Percentiles rank a stretch among this genome's conserved stretches.
phyloP scores from a whole-genome alignment of 129 eudicot genomes.

The Flaveria sonorensis region DNA sequence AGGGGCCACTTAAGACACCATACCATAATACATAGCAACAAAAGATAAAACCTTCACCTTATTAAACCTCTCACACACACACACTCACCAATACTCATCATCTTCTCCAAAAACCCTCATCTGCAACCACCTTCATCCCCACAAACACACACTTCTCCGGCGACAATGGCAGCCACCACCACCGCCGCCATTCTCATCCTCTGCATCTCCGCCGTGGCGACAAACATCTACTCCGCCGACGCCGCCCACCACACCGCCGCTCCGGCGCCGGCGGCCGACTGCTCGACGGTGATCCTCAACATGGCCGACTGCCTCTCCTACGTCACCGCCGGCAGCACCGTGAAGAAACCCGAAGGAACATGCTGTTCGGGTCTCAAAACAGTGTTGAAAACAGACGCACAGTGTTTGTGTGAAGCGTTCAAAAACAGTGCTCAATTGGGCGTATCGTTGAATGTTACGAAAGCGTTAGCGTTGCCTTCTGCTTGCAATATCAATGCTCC shows the following conservation, averaged over 20 bases:
- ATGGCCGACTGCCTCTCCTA: constrained; percentile 70
- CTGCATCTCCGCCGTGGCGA: constrained; percentile 20
- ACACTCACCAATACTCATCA: not conserved
- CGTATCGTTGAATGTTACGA: constrained; percentile 47
- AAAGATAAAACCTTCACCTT: not conserved
- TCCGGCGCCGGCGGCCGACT: constrained; percentile 80
- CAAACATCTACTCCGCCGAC: not conserved
- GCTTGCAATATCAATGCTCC: constrained; percentile 68
- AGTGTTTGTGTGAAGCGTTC: constrained; percentile 69
- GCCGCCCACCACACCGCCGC: constrained; percentile 52
- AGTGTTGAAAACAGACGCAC: constrained; percentile 55
- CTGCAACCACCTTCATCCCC: not conserved
- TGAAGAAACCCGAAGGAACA: constrained; percentile 58
- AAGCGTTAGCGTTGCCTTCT: constrained; percentile 57
- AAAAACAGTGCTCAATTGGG: constrained; percentile 72
- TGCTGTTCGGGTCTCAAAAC: constrained; percentile 74
- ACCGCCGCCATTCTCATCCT: constrained; percentile 24
- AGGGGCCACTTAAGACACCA: not conserved
- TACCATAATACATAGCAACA: not conserved
- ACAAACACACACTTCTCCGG: constrained; percentile 16
- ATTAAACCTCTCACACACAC: constrained; percentile 23
- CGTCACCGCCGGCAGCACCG: constrained; percentile 57
- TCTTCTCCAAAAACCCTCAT: constrained; percentile 21
- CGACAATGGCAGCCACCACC: constrained; percentile 28
- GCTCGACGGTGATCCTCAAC: constrained; percentile 51